Conservation (phyloP, 2,329 filamentous ascomycete species). For the Beauveria bassiana region DNA sequence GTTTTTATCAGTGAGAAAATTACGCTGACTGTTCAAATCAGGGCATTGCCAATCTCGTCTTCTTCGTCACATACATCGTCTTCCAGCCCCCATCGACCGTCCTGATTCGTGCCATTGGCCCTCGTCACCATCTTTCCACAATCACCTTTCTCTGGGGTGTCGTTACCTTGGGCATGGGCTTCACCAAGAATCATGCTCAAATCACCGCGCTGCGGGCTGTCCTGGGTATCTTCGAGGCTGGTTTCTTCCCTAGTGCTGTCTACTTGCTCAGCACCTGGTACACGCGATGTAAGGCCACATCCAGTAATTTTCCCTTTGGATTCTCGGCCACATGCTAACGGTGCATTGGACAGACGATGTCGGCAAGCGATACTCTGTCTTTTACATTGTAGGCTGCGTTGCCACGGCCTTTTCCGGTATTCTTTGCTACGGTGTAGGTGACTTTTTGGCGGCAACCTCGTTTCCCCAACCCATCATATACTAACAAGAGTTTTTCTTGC, state of each 20-base stretch:
- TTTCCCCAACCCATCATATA: background rate
- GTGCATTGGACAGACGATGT: slow-evolving; percentile 45
- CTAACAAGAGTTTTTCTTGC: background rate
- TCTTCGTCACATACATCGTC: slow-evolving; percentile 66
- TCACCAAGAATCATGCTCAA: slow-evolving; percentile 42
- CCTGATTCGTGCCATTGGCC: slow-evolving; percentile 58
- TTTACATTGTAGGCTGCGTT: slow-evolving; percentile 61
- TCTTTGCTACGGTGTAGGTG: slow-evolving; percentile 57
- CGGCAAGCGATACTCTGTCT: slow-evolving; percentile 59
- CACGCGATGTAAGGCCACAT: slow-evolving; percentile 46
- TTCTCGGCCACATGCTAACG: background rate
- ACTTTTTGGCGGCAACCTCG: slow-evolving; percentile 5
- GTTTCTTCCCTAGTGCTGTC: slow-evolving; percentile 63
- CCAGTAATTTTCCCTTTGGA: background rate
- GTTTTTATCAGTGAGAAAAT: background rate
- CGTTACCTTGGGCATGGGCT: slow-evolving; percentile 60
- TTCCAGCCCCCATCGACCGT: slow-evolving; percentile 67
- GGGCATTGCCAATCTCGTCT: slow-evolving; percentile 63
- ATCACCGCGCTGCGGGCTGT: slow-evolving; percentile 50
- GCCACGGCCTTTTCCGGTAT: slow-evolving; percentile 61
- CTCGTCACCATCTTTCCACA: slow-evolving; percentile 44
- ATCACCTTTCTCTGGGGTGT: slow-evolving; percentile 54
- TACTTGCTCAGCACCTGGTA: slow-evolving; percentile 71
- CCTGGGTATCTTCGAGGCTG: slow-evolving; percentile 59
- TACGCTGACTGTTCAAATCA: slow-evolving; percentile 16